Evolutionary conservation across 768 basidiomycete genomes (phyloP), one percentile per base, ranked within the genome.

Genomic region (Lactarius trivialis): DNA sequence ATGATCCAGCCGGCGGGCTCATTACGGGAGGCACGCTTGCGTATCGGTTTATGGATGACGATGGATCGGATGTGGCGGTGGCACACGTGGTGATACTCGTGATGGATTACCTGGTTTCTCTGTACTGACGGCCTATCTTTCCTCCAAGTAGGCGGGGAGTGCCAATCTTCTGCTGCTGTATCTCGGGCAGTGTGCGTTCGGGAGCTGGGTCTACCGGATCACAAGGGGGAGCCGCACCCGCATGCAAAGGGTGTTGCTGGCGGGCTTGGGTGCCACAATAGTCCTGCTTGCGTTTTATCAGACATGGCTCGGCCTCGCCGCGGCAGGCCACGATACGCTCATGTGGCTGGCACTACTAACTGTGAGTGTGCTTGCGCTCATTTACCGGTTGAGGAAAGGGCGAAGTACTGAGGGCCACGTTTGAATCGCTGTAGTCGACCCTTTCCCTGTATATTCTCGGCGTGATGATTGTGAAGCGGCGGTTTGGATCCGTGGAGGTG

Each of bases 271-370:
- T 0, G 37, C 14, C 7, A 39, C 4, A 7, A 51, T 60, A 48
- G 32, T 60, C 52, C 7, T 60, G 24, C 62, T 63, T 2, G 58
- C 58, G 6, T 55, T 55, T 32, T 60, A 55, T 7, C 57, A 39
- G 5, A 15, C 62, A 21, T 63, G 58, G 62, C 53, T 63, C 7
- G 62, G 62, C 37, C 41, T 63, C 32, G 37, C 17, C 26, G 58
- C 48, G 5, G 62, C 32, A 1, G 58, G 58, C 24, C 30, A 34
- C 9, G 21, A 48, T 6, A 33, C 48, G 4, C 48, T 49, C 21
- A 26, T 32, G 11, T 63, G 62, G 37, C 37, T 45, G 17, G 30
- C 37, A 24, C 37, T 55, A 2, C 45, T 63, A 37, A 33, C 59
- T 14, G 62, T 63, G 45, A 58, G 62, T 45, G 37, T 37, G 37